Percentiles rank a stretch among this genome's conserved stretches.
These are phyloP conservation scores for Ceratobasidium papillatum DNA, from an alignment of 1,284 basidiomycete genomes.

Conservation along the genomic window DNA sequence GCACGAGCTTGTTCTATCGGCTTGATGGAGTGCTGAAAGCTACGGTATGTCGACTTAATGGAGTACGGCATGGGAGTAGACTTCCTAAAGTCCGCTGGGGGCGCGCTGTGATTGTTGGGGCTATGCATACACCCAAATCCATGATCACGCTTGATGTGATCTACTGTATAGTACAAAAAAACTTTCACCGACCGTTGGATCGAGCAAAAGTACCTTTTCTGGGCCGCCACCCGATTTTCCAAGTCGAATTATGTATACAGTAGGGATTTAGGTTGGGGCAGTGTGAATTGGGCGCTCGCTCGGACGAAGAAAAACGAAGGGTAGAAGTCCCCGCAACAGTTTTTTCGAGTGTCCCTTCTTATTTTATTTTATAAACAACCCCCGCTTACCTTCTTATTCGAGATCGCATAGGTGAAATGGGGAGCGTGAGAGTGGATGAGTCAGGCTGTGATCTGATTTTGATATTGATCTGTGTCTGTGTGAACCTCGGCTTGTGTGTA, in stretches of 20 bases:
- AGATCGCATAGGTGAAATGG: not conserved
- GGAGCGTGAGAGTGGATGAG: constrained; percentile 6
- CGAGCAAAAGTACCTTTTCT: not conserved
- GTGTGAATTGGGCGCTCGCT: not conserved
- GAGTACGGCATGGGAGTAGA: not conserved
- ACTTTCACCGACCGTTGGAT: not conserved
- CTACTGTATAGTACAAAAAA: not conserved
- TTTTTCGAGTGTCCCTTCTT: not conserved
- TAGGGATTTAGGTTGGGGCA: constrained; percentile 4
- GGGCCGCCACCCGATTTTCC: not conserved
- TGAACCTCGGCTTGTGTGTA: not conserved
- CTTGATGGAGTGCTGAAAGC: not conserved
- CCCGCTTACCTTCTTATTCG: constrained; percentile 8
- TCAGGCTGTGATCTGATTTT: not conserved
- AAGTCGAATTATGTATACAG: not conserved
- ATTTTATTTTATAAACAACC: not conserved
- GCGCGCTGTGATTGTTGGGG: constrained; percentile 4
- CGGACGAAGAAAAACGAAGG: not conserved
- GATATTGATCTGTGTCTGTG: not conserved
- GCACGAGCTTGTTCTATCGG: not conserved
- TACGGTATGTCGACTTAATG: not conserved
- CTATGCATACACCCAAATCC: not conserved
- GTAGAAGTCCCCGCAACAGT: not conserved
- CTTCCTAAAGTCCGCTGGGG: not conserved
- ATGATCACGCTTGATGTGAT: not conserved